These are phyloP conservation scores for Trametes elegans DNA, from an alignment of 768 basidiomycete species.

Conservation along the genomic window DNA sequence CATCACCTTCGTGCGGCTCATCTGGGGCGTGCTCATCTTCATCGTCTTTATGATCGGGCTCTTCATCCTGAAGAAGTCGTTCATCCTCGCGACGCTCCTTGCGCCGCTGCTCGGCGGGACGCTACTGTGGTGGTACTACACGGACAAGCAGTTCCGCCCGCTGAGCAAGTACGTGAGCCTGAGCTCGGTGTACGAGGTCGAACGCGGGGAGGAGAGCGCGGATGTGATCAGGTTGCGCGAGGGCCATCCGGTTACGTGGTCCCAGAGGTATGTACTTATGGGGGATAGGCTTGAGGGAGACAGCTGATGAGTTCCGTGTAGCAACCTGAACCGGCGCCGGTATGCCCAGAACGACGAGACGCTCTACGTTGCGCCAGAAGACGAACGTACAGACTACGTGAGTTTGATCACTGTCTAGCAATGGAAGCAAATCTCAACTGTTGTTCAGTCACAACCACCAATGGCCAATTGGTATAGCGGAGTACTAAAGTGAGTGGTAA, in stretches of 20 bases:
- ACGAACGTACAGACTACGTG: conserved; percentile 88
- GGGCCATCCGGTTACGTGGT: conserved; percentile 86
- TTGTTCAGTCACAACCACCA: conserved; percentile 82
- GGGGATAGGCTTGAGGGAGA: neutral
- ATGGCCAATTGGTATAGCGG: conserved; percentile 95
- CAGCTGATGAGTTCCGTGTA: conserved; percentile 26
- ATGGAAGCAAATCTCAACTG: neutral
- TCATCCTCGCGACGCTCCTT: conserved; percentile 59
- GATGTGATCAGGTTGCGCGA: conserved; percentile 72
- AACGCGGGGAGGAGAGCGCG: conserved; percentile 83
- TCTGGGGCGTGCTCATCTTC: conserved; percentile 92
- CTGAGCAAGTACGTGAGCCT: conserved; percentile 82
- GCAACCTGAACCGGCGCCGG: conserved; percentile 80
- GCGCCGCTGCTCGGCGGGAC: conserved; percentile 77
- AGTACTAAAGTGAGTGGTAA: conserved; percentile 70
- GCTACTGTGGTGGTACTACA: conserved; percentile 77
- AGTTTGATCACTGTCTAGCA: conserved; percentile 16
- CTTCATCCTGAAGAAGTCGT: conserved; percentile 70
- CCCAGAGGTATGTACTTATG: conserved; percentile 64
- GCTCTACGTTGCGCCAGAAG: conserved; percentile 92
- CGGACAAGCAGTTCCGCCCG: conserved; percentile 62
- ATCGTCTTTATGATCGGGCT: conserved; percentile 96
- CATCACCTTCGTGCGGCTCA: conserved; percentile 86
- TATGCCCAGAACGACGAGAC: conserved; percentile 95
- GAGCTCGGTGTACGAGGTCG: conserved; percentile 84